Base-by-base conservation (phyloP, 1,139 yeast species). In the Nakaseomyces sp. region DNA sequence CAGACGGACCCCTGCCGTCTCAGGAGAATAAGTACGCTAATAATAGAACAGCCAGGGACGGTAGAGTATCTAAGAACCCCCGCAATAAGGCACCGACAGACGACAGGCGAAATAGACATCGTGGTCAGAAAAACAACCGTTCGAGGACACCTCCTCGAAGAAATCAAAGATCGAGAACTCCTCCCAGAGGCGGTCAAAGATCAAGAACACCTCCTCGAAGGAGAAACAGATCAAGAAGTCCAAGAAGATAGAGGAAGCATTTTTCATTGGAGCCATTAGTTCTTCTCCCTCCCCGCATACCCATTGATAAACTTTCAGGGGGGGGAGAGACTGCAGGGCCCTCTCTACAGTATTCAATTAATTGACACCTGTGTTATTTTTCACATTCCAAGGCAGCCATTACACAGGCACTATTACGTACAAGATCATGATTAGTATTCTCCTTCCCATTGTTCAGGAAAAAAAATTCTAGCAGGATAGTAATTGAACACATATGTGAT, bases 61-160 rank as follows among this genome's bases (percentile, higher is more conserved):
- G 26, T 13, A 29, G 33, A 16, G 31, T 15, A 18, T 7, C 24
- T 22, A 22, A 22, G 24, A 9, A 6, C 6, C 24, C 24, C 24
- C 29, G n/a, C 29, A 26, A 26, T 10, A 26, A n/a, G 8, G 12
- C n/a, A 10, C 12, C 29, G 5, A n/a, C n/a, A 12, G 26, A 26
- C 7, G 32, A 33, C 20, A 36, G 20, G 29, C 28, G 20, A 16
- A 15, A 24, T 12, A 25, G 28, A 22, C 17, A 12, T 13, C 33
- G 28, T 37, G 31, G 43, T 7, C 29, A n/a, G 10, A n/a, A 9
- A n/a, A 18, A 30, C 19, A 13, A 32, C 12, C 43, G 9, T 22
- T 49, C 56, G 1, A 47, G 50, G 19, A 52, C 52, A 29, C 56
- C 60, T 15, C 55, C 57, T 5, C 45, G 51, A 33, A 20, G 40